Conservation (phyloP, 352 stramenopile species). For the Globisporangium middletonii region DNA sequence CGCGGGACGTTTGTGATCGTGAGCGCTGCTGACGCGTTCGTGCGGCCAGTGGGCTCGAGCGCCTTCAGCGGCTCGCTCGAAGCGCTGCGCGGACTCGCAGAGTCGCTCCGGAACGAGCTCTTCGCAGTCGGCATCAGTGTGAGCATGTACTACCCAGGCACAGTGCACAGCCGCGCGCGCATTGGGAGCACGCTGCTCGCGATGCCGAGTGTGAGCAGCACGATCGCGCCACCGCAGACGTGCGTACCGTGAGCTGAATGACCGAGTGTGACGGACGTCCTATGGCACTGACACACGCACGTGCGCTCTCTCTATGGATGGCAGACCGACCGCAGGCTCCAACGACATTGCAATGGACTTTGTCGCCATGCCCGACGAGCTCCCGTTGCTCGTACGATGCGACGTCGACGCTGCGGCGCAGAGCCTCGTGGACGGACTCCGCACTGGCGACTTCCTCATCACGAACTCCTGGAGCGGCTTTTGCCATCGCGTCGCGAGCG, state of each 20-base stretch:
- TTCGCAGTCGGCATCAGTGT: slow-evolving; percentile 4
- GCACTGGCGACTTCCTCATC: slow-evolving; percentile 5
- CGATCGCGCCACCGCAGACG: not conserved
- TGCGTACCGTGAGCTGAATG: not conserved
- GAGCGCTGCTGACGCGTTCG: slow-evolving; percentile 39
- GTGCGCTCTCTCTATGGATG: not conserved
- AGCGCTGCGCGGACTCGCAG: slow-evolving; percentile 87
- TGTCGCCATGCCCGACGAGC: slow-evolving; percentile 2
- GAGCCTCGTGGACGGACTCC: slow-evolving; percentile 8
- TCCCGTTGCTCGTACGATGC: not conserved
- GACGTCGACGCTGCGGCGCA: slow-evolving; percentile 1
- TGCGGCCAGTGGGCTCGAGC: slow-evolving; percentile 80
- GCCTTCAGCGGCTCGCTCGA: slow-evolving; percentile 88
- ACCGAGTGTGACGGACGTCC: not conserved
- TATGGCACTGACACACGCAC: not conserved
- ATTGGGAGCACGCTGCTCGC: not conserved
- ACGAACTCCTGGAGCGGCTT: slow-evolving; percentile 12
- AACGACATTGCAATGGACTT: slow-evolving; percentile 5
- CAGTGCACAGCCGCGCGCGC: not conserved
- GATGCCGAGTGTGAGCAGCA: not conserved
- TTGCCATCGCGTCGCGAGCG: slow-evolving; percentile 3
- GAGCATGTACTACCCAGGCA: slow-evolving; percentile 12
- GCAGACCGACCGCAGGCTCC: not conserved
- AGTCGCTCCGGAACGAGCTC: slow-evolving; percentile 50
- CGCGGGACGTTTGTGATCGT: slow-evolving; percentile 32